Conservation (phyloP, 2,329 filamentous ascomycete species). For the Hymenoscyphus albidus region DNA sequence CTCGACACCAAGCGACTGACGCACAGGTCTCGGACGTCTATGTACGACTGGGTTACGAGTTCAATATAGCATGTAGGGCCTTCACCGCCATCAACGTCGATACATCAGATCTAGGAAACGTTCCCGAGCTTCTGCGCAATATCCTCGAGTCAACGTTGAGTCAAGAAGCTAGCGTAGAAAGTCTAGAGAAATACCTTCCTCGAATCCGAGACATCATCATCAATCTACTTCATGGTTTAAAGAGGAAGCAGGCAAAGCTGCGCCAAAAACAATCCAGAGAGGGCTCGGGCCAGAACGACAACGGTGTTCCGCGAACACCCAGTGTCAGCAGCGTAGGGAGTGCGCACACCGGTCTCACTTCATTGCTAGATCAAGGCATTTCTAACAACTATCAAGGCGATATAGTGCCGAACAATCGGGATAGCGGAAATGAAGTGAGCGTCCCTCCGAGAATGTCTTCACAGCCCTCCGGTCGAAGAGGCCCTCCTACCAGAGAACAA, state of each 20-base stretch:
- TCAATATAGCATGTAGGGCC: slow-evolving; percentile 96
- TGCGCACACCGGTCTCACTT: slow-evolving; percentile 54
- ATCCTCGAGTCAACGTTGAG: slow-evolving; percentile 95
- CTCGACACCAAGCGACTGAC: slow-evolving; percentile 84
- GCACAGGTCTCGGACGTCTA: slow-evolving; percentile 97
- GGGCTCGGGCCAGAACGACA: slow-evolving; percentile 24
- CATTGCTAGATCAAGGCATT: slow-evolving; percentile 54
- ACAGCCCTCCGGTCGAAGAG: slow-evolving; percentile 26
- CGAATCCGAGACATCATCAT: slow-evolving; percentile 98
- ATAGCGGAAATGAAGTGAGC: slow-evolving; percentile 35
- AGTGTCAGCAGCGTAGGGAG: slow-evolving; percentile 58
- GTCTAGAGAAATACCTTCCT: slow-evolving; percentile 88
- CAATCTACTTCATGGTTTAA: slow-evolving; percentile 89
- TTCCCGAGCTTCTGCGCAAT: slow-evolving; percentile 82
- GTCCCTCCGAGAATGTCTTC: slow-evolving; percentile 44
- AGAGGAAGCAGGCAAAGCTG: slow-evolving; percentile 92
- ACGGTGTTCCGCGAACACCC: slow-evolving; percentile 40
- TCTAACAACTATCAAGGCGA: slow-evolving; percentile 28
- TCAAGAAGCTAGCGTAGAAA: slow-evolving; percentile 91
- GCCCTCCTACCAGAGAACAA: slow-evolving; percentile 44
- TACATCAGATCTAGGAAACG: slow-evolving; percentile 87
- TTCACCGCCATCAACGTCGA: slow-evolving; percentile 98
- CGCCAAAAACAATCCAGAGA: slow-evolving; percentile 59
- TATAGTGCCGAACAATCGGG: slow-evolving; percentile 21
- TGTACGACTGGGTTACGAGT: slow-evolving; percentile 94